Base-by-base conservation (phyloP, 2,329 filamentous ascomycete species). In the Berkeleyomyces basicola region DNA sequence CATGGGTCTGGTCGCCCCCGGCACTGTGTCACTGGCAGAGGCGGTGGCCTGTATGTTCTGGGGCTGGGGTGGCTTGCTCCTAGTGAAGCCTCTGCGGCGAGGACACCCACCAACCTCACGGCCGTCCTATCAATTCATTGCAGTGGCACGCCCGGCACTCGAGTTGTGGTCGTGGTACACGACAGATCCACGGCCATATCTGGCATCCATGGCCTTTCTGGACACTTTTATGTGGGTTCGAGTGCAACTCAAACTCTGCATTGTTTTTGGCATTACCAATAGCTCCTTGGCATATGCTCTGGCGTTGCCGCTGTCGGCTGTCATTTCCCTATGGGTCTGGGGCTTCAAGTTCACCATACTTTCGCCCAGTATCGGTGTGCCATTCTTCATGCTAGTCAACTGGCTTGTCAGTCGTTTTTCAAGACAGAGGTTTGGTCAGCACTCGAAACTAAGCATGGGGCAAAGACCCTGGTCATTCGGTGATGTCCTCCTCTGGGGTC, bases 211-310 rank as follows among this genome's bases (percentile, higher is more conserved):
- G 3, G 59, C 59, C 31, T 36, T 59, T 11, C 57, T 64, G 10
- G 63, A 64, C 31, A 14, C 43, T 3, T 64, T 64, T 16, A 40
- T 64, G 14, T 64, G 63, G 59, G 63, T 64, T 9, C 59, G 59
- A 9, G 47, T 62, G 5, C 59, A 59, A 16, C 59, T 64, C 5
- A 59, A 44, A 11, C 6, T 59, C 14, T 46, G 53, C 9, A 3
- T 39, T n/a, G 11, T 59, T 16, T 11, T 33, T 2, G 43, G 37
- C 43, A n/a, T 43, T 3, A 11, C 42, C 14, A 36, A 42, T 16
- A 46, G 37, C 33, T 37, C 63, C 2, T 47, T 53, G 39, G 16
- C 55, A 2, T 64, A 64, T 47, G 44, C 59, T 36, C 23, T 62
- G 23, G 59, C 59, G 16, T 33, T 64, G 16, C 59, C 59, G 16